Evolutionary conservation across 495 filamentous ascomycete genomes (phyloP).

Genomic region (Penicillium coffeae): DNA sequence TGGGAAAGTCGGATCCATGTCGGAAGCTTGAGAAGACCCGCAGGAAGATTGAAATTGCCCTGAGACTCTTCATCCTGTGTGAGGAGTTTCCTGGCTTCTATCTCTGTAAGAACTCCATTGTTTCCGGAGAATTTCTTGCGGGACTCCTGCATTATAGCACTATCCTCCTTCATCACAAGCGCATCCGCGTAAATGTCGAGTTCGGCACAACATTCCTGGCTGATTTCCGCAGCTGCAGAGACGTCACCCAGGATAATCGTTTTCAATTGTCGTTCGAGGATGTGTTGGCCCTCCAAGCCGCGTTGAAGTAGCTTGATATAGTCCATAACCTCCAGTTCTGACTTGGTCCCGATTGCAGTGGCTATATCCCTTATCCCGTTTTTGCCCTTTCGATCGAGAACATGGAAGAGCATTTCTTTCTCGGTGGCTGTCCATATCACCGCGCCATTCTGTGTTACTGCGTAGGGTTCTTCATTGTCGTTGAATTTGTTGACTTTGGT

Average conservation of each 20-base stretch:
- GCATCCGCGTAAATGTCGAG: conserved; percentile 66
- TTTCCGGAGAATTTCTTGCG: conserved; percentile 47
- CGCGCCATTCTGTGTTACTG: conserved; percentile 58
- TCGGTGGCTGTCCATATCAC: conserved; percentile 67
- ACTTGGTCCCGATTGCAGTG: conserved; percentile 63
- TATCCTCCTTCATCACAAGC: conserved; percentile 54
- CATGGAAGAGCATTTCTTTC: conserved; percentile 64
- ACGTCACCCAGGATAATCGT: conserved; percentile 41
- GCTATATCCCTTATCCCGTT: conserved; percentile 60
- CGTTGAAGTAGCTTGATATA: conserved; percentile 61
- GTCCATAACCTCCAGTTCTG: conserved; percentile 64
- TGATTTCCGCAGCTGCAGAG: conserved; percentile 71
- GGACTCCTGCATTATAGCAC: conserved; percentile 51
- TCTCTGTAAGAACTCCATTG: conserved; percentile 52
- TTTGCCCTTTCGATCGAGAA: conserved; percentile 58
- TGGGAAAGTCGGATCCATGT: conserved; percentile 63
- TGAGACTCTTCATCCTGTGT: conserved; percentile 14
- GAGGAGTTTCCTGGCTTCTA: conserved; percentile 10
- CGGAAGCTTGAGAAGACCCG: conserved; percentile 53
- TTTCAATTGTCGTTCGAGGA: conserved; percentile 16
- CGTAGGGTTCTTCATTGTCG: conserved; percentile 13
- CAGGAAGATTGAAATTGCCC: conserved; percentile 41
- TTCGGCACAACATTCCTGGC: conserved; percentile 56
- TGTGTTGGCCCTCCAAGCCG: conserved; percentile 34
- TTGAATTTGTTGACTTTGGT: conserved; percentile 12